Evolutionary conservation across 148 eudicot genomes (phyloP).

Genomic region (Polygonum maritimum): DNA sequence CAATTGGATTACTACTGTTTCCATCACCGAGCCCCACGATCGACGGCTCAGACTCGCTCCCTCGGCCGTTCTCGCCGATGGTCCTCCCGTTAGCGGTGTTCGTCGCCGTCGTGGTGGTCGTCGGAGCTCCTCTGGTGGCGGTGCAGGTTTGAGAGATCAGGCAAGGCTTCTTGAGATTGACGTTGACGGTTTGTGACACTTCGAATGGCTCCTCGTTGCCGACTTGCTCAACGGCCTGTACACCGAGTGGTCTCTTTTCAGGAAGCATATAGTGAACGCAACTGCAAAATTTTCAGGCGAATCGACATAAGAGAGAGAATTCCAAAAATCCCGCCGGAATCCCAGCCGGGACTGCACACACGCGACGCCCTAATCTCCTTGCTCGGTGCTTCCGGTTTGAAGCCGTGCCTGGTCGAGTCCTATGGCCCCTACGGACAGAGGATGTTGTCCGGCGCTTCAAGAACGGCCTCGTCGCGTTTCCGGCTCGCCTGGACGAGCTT

Average conservation of each 20-base stretch:
- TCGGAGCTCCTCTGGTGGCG: slow-evolving; percentile 7
- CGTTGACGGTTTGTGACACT: slow-evolving; percentile 8
- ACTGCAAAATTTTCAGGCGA: slow-evolving; percentile 18
- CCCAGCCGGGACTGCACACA: too few relatives aligned
- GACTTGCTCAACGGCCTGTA: slow-evolving; percentile 35
- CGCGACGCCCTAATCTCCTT: too few relatives aligned
- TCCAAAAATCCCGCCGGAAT: too few relatives aligned
- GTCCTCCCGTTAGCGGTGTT: slow-evolving; percentile 12
- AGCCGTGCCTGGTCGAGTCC: too few relatives aligned
- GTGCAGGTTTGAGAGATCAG: slow-evolving; percentile 24
- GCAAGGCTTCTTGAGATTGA: slow-evolving; percentile 36
- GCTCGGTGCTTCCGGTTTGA: too few relatives aligned
- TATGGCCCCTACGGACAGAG: too few relatives aligned
- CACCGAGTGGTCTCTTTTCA: slow-evolving; percentile 56
- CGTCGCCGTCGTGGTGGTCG: slow-evolving; percentile 13
- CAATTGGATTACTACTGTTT: slow-evolving; percentile 16
- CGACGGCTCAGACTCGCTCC: slow-evolving; percentile 21
- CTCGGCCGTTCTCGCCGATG: slow-evolving; percentile 15
- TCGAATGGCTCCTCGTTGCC: slow-evolving; percentile 14
- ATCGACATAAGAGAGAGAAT: slow-evolving; percentile 1
- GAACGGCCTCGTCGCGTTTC: slow-evolving; percentile 70
- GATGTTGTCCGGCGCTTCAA: too few relatives aligned
- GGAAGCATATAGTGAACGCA: slow-evolving; percentile 71
- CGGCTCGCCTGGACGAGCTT: slow-evolving; percentile 55
- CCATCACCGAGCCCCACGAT: slow-evolving; percentile 19